Evolutionary conservation across 768 basidiomycete genomes (phyloP).

Genomic region (Trametes cubensis): DNA sequence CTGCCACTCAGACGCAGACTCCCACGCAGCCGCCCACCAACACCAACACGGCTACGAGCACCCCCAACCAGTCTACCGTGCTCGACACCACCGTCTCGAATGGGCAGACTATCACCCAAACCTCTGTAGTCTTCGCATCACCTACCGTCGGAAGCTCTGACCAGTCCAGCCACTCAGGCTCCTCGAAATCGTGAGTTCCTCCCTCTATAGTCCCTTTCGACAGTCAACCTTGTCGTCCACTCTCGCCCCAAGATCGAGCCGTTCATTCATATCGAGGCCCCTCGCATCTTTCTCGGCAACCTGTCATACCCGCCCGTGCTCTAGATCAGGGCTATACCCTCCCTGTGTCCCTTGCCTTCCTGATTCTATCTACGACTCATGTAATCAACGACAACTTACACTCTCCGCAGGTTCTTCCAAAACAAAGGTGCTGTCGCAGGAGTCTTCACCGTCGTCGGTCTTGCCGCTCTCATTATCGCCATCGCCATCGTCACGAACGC

Average conservation of each 20-base stretch:
- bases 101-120: slow-evolving; percentile 20
- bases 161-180: background rate
- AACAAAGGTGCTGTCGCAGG: slow-evolving; percentile 77
- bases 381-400: slow-evolving; percentile 2
- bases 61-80: slow-evolving; percentile 4
- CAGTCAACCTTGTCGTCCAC: background rate
- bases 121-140: slow-evolving; percentile 21
- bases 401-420: slow-evolving; percentile 57
- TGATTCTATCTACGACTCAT: background rate
- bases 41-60: slow-evolving; percentile 3
- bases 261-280: background rate
- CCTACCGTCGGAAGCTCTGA: slow-evolving; percentile 4
- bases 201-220: background rate
- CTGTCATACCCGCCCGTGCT: background rate
- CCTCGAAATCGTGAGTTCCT: slow-evolving; percentile 27
- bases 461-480: slow-evolving; percentile 54
- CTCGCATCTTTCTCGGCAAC: background rate
- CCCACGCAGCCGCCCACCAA: slow-evolving; percentile 2
- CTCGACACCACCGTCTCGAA: slow-evolving; percentile 17
- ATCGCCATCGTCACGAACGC: slow-evolving; percentile 54
- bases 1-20: slow-evolving; percentile 5
- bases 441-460: slow-evolving; percentile 70
- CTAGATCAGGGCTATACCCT: too few species aligned
- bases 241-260: background rate
- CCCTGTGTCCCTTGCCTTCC: background rate